Evolutionary conservation across 139 green algal species (phyloP).

Genomic region (Chlorella sp.): DNA sequence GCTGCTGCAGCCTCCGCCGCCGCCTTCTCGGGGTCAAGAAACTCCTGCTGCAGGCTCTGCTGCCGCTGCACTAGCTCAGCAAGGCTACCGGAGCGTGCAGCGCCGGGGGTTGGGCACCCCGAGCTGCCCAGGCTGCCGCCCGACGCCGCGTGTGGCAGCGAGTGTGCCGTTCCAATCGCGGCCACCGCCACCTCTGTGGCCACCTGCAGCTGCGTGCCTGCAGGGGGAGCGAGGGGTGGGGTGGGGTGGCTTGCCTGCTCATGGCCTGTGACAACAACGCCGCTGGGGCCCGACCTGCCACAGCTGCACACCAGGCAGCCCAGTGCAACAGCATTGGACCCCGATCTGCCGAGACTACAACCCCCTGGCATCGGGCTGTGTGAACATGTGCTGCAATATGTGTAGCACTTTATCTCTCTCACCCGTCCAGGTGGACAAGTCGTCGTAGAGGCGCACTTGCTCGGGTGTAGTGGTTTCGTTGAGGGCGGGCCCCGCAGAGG

Average conservation of each 20-base stretch:
- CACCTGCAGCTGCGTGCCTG: slow-evolving; percentile 18
- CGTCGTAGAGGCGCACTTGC: slow-evolving; percentile 21
- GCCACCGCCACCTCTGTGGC: slow-evolving; percentile 11
- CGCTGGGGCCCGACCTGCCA: no score
- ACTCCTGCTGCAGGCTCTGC: slow-evolving; percentile 1
- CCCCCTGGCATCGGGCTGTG: no score
- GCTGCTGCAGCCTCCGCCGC: neutral
- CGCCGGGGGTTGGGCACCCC: neutral
- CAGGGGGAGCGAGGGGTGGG: neutral
- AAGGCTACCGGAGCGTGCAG: neutral
- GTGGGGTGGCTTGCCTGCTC: no score
- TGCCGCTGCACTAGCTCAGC: slow-evolving; percentile 6
- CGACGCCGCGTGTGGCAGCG: neutral
- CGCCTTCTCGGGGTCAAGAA: neutral
- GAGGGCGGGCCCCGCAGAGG: neutral
- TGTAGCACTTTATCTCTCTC: no score
- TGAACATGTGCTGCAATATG: no score
- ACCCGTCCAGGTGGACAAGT: slow-evolving; percentile 28
- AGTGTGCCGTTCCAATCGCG: neutral
- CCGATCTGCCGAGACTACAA: no score
- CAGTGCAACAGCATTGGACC: no score
- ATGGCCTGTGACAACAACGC: no score
- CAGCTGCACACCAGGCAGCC: no score
- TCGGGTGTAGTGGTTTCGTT: slow-evolving; percentile 7
- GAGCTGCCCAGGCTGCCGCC: neutral